phyloP scores from a whole-genome alignment of 352 stramenopile genomes.

The Phytophthora parvispora region DNA sequence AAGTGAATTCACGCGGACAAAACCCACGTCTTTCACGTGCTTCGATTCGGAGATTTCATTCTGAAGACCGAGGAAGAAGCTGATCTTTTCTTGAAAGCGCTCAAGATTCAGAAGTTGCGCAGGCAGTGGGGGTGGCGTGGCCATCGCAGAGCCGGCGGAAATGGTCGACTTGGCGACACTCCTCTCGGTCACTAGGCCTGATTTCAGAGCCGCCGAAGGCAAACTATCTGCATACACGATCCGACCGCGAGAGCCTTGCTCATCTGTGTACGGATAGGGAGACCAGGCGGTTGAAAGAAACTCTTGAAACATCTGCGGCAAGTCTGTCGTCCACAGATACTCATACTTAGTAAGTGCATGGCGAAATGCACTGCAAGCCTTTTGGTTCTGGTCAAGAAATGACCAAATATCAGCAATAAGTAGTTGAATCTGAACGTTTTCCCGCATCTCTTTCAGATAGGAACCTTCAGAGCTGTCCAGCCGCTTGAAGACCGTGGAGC shows the following conservation, averaged over 20 bases:
- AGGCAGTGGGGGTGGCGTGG: slow-evolving; percentile 63
- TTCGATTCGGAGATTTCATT: slow-evolving; percentile 93
- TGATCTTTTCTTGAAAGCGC: slow-evolving; percentile 93
- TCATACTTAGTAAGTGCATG: slow-evolving; percentile 91
- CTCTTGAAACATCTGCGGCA: slow-evolving; percentile 88
- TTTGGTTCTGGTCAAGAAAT: slow-evolving; percentile 87
- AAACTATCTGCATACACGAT: slow-evolving; percentile 42
- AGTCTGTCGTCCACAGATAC: slow-evolving; percentile 94
- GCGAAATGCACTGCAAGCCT: slow-evolving; percentile 64
- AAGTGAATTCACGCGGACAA: slow-evolving; percentile 93
- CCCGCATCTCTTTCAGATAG: slow-evolving; percentile 92
- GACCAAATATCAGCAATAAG: slow-evolving; percentile 85
- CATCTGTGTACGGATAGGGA: slow-evolving; percentile 43
- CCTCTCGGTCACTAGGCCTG: slow-evolving; percentile 3
- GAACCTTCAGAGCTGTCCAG: slow-evolving; percentile 89
- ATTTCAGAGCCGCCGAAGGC: slow-evolving; percentile 23
- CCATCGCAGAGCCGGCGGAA: slow-evolving; percentile 27
- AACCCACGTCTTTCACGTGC: slow-evolving; percentile 89
- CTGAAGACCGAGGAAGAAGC: slow-evolving; percentile 88
- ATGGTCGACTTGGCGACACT: slow-evolving; percentile 15
- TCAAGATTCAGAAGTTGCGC: slow-evolving; percentile 81
- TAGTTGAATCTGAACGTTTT: slow-evolving; percentile 82
- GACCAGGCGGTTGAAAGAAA: slow-evolving; percentile 85
- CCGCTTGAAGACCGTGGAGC: slow-evolving; percentile 81
- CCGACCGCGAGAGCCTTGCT: slow-evolving; percentile 18